A percentile compares a stretch with the other conserved stretches of the same genome.
Evolutionary conservation across 208 protist genomes (phyloP).

Genomic region (Leishmania turanica): DNA sequence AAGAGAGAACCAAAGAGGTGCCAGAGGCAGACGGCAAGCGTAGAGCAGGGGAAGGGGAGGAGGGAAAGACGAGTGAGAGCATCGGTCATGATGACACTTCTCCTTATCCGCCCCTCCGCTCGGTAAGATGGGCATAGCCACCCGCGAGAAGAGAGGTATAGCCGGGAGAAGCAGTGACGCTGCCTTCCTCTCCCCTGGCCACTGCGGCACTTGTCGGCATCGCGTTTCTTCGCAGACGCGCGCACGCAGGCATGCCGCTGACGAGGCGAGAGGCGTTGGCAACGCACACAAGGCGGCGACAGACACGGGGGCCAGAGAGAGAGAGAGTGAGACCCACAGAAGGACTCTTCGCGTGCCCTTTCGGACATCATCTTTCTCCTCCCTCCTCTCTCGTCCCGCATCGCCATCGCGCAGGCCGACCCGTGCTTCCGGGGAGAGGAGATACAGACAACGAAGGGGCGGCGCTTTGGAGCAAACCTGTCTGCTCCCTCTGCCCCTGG

Average conservation of each 20-base stretch:
- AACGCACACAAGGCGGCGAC: not conserved
- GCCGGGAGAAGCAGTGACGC: not conserved
- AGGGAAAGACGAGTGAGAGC: not conserved
- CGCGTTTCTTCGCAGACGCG: not conserved
- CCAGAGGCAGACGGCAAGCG: not conserved
- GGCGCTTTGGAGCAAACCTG: not conserved
- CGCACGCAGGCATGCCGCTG: not conserved
- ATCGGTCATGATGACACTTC: not conserved
- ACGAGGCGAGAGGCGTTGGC: not conserved
- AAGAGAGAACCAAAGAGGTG: not conserved
- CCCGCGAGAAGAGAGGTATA: not conserved
- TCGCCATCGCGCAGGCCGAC: not conserved
- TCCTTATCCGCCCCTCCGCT: not conserved
- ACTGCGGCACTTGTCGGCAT: not conserved
- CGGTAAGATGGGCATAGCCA: too few relatives aligned
- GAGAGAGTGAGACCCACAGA: not conserved
- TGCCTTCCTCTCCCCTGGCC: not conserved
- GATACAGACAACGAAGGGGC: not conserved
- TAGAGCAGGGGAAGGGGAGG: not conserved
- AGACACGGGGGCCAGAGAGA: not conserved
- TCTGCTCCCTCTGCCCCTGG: not conserved
- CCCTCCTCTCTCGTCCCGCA: not conserved
- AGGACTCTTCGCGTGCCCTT: not conserved
- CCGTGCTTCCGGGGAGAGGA: not conserved
- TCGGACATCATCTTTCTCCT: not conserved